Evolutionary conservation across 2,329 filamentous ascomycete genomes (phyloP), one percentile per base, ranked within the genome.

Genomic region (Penicillium sumatraense): DNA sequence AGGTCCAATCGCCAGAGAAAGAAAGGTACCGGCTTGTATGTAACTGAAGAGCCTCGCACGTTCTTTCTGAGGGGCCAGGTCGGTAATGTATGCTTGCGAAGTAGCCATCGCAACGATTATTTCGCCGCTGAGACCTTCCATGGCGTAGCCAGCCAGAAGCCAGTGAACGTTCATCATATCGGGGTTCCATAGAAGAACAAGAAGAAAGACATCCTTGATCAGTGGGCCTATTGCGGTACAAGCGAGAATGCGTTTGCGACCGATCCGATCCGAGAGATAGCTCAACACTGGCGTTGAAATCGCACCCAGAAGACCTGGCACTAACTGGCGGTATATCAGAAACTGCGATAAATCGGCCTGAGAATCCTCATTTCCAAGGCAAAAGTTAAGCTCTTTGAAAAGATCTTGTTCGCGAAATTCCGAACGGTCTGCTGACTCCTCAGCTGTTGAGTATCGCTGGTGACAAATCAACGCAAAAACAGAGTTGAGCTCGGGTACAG

Each of bases 401-500:
- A 44, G 49, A 23, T 33, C 23, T 18, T 14, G 36, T 3, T 18
- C 23, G 3, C n/a, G 20, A 7, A n/a, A 27, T n/a, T 20, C 29
- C 7, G 41, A 45, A 27, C n/a, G 13, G 7, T 5, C 24, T 13
- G 16, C 1, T 8, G 35, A 13, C 5, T 13, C 21, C 23, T 42
- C 8, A 10, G 27, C 44, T 29, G 26, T 16, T 1, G 49, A 31
- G 29, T 44, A 51, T 18, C 29, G 49, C 21, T 51, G 46, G 40
- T 54, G 40, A 31, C 47, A 54, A 27, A 38, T 49, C n/a, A 54
- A 18, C 14, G 40, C 46, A 14, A 54, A 23, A 23, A 9, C 42
- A 13, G 52, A 36, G 40, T 54, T 54, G 20, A 49, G 18, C 9
- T 44, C 36, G 20, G 52, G 49, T 10, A 51, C 40, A 11, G 38